Evolutionary conservation across 23 red algal genomes (phyloP).

Genomic region (Rhodosorus marinus): DNA sequence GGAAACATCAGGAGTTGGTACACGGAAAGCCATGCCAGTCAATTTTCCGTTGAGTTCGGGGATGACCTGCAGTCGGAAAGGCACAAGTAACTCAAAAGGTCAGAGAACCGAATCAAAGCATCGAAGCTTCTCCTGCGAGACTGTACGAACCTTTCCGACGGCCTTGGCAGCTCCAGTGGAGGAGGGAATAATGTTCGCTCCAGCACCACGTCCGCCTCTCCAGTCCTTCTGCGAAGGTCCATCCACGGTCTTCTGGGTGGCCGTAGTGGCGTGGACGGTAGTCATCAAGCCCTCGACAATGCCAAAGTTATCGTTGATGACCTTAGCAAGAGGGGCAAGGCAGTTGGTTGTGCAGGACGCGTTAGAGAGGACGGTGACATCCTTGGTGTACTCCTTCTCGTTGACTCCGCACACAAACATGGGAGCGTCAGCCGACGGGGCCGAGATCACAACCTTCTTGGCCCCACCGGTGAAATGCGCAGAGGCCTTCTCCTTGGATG

Average conservation of each 20-base stretch:
- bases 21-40: constrained; percentile 98
- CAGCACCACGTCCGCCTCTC: constrained; percentile 86
- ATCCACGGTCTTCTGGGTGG: constrained; percentile 98
- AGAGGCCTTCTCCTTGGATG: constrained; percentile 81
- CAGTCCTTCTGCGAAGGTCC: constrained; percentile 91
- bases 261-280: constrained; percentile 96
- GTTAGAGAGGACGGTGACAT: constrained; percentile 85
- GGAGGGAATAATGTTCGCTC: constrained; percentile 82
- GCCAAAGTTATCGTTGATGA: constrained; percentile 92
- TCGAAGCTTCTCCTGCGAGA: too few species aligned
- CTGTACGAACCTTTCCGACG: constrained; percentile 98
- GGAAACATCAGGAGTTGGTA: constrained; percentile 91
- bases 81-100: too few species aligned
- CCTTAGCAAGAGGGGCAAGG: constrained; percentile 87
- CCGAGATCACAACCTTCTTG: constrained; percentile 98
- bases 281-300: constrained; percentile 95
- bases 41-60: constrained; percentile 98
- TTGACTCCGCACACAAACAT: constrained; percentile 99
- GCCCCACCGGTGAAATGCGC: constrained; percentile 84
- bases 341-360: constrained; percentile 99
- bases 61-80: too few species aligned
- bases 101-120: too few species aligned
- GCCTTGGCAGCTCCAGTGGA: constrained; percentile 96
- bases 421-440: constrained; percentile 95
- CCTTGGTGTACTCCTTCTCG: constrained; percentile 83